Percentiles rank a stretch among this genome's conserved stretches.
Conservation (phyloP, 257 asterid genomes). For the Marsdenia floribunda region DNA sequence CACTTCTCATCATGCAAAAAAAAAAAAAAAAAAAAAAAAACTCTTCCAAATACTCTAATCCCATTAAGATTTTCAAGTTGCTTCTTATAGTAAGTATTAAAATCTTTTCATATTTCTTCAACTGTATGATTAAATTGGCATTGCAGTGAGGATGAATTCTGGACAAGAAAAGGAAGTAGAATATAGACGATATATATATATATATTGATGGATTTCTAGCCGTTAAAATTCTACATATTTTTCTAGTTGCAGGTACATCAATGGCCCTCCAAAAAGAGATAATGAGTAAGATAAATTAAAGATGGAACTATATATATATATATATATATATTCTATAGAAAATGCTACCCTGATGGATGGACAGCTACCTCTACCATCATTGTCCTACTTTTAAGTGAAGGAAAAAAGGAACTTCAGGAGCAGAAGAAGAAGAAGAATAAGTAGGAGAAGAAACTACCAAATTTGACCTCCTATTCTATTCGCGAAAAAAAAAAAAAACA, state of each 20-base stretch:
- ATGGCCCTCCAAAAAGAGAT: neutral
- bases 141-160: no score
- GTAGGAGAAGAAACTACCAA: constrained; percentile 11
- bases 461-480: constrained; percentile 5
- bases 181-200: neutral
- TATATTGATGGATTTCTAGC: neutral
- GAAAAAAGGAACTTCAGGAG: neutral
- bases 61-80: no score
- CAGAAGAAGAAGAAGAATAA: neutral
- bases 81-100: no score
- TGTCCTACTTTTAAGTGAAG: constrained; percentile 5
- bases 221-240: neutral
- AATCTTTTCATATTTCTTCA: no score
- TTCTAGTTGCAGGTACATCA: neutral
- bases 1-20: no score
- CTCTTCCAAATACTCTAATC: no score
- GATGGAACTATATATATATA: neutral
- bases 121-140: no score
- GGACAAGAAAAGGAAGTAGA: neutral
- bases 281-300: constrained; percentile 5
- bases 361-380: neutral
- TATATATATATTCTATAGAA: neutral
- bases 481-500: neutral
- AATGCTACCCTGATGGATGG: constrained; percentile 9
- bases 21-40: no score